Percentiles rank a stretch among this genome's conserved stretches.
Evolutionary conservation across 2,329 filamentous ascomycete species (phyloP).

Genomic region (Fusarium nisikadoi): DNA sequence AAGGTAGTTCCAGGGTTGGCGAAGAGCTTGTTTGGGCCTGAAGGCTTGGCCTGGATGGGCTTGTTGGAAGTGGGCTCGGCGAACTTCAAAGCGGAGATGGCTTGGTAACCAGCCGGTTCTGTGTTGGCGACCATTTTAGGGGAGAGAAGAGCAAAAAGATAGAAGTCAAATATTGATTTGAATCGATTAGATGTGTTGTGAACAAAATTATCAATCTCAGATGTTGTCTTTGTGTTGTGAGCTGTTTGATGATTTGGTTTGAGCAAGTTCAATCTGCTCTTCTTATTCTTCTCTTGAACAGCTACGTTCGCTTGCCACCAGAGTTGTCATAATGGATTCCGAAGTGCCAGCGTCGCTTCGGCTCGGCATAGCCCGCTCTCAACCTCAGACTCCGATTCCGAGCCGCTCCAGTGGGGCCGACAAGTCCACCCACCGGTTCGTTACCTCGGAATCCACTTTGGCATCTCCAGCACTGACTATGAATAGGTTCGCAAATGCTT

Average conservation of each 20-base stretch:
- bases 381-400: constrained; percentile 1
- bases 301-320: fast-evolving
- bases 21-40: constrained; percentile 8
- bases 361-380: background rate
- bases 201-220: fast-evolving
- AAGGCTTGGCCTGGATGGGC: constrained; percentile 9
- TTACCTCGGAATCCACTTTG: background rate
- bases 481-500: background rate
- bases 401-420: constrained; percentile 14
- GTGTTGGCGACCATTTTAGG: constrained; percentile 5
- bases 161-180: fast-evolving
- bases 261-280: background rate
- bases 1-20: background rate
- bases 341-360: background rate
- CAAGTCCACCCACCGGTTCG: background rate
- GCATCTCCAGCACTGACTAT: background rate
- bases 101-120: background rate
- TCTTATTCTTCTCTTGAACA: background rate
- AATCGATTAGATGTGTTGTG: background rate
- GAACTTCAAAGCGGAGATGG: background rate
- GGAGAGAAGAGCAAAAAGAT: too few species aligned
- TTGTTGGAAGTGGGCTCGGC: background rate
- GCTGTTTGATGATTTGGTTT: background rate
- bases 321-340: background rate
- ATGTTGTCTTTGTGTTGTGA: background rate